Evolutionary conservation across 768 basidiomycete genomes (phyloP).

Genomic region (Termitomyces sp.): DNA sequence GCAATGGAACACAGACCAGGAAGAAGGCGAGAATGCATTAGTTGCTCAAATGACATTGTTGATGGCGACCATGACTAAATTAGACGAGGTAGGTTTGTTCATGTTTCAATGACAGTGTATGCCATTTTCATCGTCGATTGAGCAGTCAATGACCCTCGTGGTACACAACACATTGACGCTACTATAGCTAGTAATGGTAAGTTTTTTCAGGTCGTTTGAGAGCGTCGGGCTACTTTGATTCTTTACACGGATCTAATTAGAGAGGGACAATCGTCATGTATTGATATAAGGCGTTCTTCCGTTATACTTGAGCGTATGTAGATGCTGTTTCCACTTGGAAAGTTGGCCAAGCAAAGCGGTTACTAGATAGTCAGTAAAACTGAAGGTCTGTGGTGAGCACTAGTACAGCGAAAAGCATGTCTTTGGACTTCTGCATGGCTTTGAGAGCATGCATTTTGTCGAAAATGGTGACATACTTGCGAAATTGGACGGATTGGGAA

Average conservation of each 20-base stretch:
- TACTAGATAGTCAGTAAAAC: too few species aligned
- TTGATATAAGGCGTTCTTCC: background rate
- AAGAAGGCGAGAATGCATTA: constrained; percentile 59
- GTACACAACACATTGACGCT: background rate
- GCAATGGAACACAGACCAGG: constrained; percentile 31
- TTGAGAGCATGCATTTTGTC: background rate
- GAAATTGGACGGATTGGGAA: too few species aligned
- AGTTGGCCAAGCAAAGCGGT: too few species aligned
- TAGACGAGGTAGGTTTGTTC: constrained; percentile 6
- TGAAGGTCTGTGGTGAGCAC: too few species aligned
- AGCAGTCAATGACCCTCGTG: background rate
- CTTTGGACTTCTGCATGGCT: too few species aligned
- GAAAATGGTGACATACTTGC: too few species aligned
- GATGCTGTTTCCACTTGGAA: too few species aligned
- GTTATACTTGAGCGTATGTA: background rate
- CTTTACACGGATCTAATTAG: background rate
- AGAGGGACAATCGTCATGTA: background rate
- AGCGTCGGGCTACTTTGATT: background rate
- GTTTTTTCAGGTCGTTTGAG: background rate
- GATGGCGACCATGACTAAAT: background rate
- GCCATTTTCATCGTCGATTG: background rate
- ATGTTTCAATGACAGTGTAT: background rate
- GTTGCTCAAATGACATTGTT: constrained; percentile 4
- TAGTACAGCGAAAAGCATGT: background rate
- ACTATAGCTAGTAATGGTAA: background rate